phyloP scores from a whole-genome alignment of 805 yeast genomes.

The Saturnispora diversa region DNA sequence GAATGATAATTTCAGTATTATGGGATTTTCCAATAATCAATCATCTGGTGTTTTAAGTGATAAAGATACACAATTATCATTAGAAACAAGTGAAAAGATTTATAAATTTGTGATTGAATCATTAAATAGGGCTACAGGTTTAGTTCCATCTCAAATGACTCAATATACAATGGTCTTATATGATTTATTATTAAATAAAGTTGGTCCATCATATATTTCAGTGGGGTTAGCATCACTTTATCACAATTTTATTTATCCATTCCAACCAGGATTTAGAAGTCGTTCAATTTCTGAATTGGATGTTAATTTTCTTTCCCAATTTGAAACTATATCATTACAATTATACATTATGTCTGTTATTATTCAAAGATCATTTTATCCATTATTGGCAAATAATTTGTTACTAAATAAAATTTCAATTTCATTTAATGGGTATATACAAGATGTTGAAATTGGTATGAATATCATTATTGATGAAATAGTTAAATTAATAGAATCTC shows the following conservation, averaged over 20 bases:
- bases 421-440: constrained; percentile 23
- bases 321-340: constrained; percentile 23
- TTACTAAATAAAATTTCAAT: constrained; percentile 16
- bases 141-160: constrained; percentile 54
- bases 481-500: constrained; percentile 42
- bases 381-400: constrained; percentile 41
- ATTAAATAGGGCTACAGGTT: constrained; percentile 66
- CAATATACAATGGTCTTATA: constrained; percentile 58
- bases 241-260: constrained; percentile 21
- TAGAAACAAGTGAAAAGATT: constrained; percentile 50
- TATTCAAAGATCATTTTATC: constrained; percentile 65
- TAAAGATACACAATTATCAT: constrained; percentile 24
- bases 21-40: constrained; percentile 7
- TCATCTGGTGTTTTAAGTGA: constrained; percentile 8
- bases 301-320: constrained; percentile 19
- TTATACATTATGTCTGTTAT: constrained; percentile 61
- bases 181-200: constrained; percentile 56
- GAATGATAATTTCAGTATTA: constrained; percentile 10
- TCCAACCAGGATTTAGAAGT: constrained; percentile 22
- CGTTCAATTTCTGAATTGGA: constrained; percentile 21
- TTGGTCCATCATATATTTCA: constrained; percentile 69
- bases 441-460: constrained; percentile 47
- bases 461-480: constrained; percentile 57
- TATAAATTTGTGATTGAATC: constrained; percentile 70
- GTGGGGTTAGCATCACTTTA: constrained; percentile 67